Evolutionary conservation across 2,329 filamentous ascomycete genomes (phyloP).

Genomic region (Calonectria hawksworthii): DNA sequence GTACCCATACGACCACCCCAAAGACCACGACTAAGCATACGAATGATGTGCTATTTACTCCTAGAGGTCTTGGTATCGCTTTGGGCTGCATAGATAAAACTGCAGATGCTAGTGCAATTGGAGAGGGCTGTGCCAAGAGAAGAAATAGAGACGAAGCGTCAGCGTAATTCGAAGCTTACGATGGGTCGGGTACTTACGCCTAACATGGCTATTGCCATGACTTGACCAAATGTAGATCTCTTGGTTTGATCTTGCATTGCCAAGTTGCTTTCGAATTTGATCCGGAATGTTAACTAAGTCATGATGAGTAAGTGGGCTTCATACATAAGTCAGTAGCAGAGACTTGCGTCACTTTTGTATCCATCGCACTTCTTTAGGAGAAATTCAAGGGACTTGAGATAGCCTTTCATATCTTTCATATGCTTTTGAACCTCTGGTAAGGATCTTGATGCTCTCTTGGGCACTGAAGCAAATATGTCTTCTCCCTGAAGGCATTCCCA

Average conservation of each 20-base stretch:
- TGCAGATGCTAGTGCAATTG: background rate
- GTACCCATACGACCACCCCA: background rate
- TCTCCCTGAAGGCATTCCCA: background rate
- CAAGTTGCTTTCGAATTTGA: background rate
- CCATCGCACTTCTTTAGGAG: background rate
- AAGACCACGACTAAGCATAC: background rate
- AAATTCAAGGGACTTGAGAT: background rate
- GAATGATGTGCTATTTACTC: background rate
- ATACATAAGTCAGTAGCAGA: no score
- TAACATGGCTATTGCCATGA: no score
- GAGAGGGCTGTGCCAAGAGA: background rate
- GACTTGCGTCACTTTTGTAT: background rate
- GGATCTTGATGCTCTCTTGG: no score
- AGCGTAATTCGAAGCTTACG: background rate
- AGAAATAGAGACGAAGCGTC: background rate
- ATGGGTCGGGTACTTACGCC: background rate
- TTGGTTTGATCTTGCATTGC: background rate
- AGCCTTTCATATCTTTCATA: background rate
- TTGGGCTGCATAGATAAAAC: background rate
- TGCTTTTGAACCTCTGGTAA: background rate
- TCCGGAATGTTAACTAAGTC: background rate
- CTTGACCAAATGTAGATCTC: background rate
- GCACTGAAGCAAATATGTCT: rapidly evolving
- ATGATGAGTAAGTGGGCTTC: background rate
- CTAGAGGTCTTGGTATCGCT: background rate